A percentile compares a stretch with the other conserved stretches of the same genome.
Conservation (phyloP, 441 rosid species). For the Theobroma grandiflorum region DNA sequence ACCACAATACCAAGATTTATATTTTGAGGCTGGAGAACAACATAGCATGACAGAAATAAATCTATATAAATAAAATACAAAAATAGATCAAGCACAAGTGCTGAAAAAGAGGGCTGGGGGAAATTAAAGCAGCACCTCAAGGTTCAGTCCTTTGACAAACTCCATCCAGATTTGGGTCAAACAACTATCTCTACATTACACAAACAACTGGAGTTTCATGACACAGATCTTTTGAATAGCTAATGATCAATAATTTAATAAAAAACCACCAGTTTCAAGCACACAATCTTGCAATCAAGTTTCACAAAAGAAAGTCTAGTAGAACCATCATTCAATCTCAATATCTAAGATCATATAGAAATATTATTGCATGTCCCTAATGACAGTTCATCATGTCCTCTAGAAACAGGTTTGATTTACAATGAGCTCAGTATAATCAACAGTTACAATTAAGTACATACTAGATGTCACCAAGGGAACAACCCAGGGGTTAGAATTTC, state of each 20-base stretch:
- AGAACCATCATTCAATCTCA: conserved; percentile 2
- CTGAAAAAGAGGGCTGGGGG: not conserved
- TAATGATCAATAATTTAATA: not conserved
- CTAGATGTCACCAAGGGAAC: not conserved
- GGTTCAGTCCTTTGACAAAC: not conserved
- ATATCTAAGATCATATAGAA: not conserved
- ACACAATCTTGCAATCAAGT: not conserved
- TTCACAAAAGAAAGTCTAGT: not conserved
- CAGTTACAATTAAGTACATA: not conserved
- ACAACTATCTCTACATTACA: not conserved
- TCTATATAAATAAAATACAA: too few relatives aligned
- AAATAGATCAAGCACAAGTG: not conserved
- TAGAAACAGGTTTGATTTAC: not conserved
- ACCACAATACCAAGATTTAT: not conserved
- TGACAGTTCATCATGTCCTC: not conserved
- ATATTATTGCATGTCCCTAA: not conserved
- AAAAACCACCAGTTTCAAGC: not conserved
- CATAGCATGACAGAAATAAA: not conserved
- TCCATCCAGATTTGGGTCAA: not conserved
- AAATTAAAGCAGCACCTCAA: conserved; percentile 14
- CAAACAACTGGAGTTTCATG: not conserved
- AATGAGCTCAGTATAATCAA: not conserved
- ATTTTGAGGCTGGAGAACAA: not conserved
- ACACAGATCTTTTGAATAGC: not conserved
- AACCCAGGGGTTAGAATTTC: not conserved